Base-by-base conservation (phyloP, 345 rosid species). In the Populus pruinosa region DNA sequence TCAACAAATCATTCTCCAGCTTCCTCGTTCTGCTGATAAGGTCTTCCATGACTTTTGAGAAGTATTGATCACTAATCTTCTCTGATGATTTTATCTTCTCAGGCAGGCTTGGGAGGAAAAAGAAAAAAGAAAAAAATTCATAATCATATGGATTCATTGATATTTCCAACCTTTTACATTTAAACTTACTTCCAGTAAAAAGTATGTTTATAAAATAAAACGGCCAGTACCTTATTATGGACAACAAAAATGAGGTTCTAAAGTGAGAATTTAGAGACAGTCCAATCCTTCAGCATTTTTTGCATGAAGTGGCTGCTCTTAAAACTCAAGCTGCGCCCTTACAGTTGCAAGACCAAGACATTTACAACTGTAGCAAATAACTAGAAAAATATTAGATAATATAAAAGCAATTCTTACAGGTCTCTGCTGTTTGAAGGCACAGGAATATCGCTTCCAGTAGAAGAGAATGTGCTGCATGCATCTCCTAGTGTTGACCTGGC, bases 401-500 rank as follows among this genome's bases (percentile, higher is more conserved):
- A 71, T 7, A 53, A 23, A 67, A 59, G 71, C 33, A 79, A 62
- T 71, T 50, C 96, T 93, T 88, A 95, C 99, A 17, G 79, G 79
- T 82, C 85, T 80, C 85, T 86, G 70, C 81, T 69, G 63, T 72
- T 77, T 25, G 74, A 67, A 68, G 88, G 79, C 47, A 38, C 55
- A 67, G 79, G 39, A 49, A 25, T 35, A 79, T 84, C 88, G 67
- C 82, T 82, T 77, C 77, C 77, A 47, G 82, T 63, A 64, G 74
- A 74, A 82, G 78, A 79, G 76, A 73, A 56, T 59, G 86, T 44
- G 76, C 88, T 83, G 79, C 99, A 95, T 31, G 91, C 91, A 87
- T 89, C 94, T 69, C 94, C 97, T 69, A 92, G 55, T 25, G 90
- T 87, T 77, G 85, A 83, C 76, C 96, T 86, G 75, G 90, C 85